Evolutionary conservation across 2,329 filamentous ascomycete species (phyloP).

Genomic region (Pochonia chlamydosporia): DNA sequence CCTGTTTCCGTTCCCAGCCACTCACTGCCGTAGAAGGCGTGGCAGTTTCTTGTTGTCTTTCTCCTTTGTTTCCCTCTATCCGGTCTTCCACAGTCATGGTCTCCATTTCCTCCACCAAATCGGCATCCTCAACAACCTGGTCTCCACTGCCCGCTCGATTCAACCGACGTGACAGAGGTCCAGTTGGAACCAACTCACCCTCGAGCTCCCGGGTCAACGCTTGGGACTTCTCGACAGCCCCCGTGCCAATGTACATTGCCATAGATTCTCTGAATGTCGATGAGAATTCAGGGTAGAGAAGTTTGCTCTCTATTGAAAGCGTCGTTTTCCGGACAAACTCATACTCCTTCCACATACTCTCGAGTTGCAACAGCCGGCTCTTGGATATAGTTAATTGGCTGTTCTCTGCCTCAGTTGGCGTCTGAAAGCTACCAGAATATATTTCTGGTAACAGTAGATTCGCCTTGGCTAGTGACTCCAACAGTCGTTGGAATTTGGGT

Average conservation of each 20-base stretch:
- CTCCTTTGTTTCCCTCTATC: background rate
- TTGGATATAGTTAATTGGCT: constrained; percentile 8
- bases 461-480: constrained; percentile 16
- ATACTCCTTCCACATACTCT: constrained; percentile 28
- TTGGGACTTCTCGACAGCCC: constrained; percentile 14
- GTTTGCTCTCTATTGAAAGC: constrained; percentile 27
- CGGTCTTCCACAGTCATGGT: background rate
- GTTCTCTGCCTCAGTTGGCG: background rate
- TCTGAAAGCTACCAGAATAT: background rate
- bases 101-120: background rate
- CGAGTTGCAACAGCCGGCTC: constrained; percentile 26
- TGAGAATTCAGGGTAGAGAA: constrained; percentile 25
- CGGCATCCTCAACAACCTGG: constrained; percentile 3
- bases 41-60: background rate
- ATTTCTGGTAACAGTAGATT: constrained; percentile 6
- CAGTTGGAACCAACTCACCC: background rate
- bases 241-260: constrained; percentile 20
- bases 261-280: constrained; percentile 22
- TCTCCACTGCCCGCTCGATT: background rate
- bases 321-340: constrained; percentile 21
- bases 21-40: background rate
- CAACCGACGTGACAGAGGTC: background rate
- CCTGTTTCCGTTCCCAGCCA: background rate
- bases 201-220: constrained; percentile 18
- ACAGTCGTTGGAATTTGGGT: constrained; percentile 14